Base-by-base conservation (phyloP, 2,329 filamentous ascomycete species). In the Leptodontidium sp. region DNA sequence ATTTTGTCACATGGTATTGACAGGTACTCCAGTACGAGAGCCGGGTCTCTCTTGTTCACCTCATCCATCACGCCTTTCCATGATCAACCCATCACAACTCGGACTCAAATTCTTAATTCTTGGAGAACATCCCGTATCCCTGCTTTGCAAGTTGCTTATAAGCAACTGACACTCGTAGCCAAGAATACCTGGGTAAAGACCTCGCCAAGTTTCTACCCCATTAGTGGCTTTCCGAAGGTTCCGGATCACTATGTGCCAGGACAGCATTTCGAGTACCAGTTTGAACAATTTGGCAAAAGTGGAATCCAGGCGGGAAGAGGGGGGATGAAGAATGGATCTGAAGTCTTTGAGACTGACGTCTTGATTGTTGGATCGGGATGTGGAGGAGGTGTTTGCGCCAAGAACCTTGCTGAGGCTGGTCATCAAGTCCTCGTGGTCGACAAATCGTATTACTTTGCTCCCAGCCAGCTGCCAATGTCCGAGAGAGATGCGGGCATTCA, bases 291-390 rank as follows among this genome's bases (percentile, higher is more conserved):
- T 26, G 45, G 65, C 9, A 55, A 66, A 4, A 45, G 70, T 2
- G 66, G 66, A 29, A 65, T 61, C 24, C 43, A 65, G 29, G 50
- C 65, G 35, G 65, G 61, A 21, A 52, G 66, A n/a, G 66, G 59
- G 47, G 66, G 66, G 9, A 52, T 35, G n/a, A 53, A 65, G 9
- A 64, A 75, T 2, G 78, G 76, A 6, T 82, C 87, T 0, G 88
- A 90, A 71, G 84, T 85, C 2, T 81, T 97, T 49, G 88, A 93
- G 65, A 91, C 92, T 0, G 95, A 98, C 78, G 88, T 97, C 0
- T 88, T 97, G 50, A 89, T 98, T 68, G 86, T 98, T 24, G 94
- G 94, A 2, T 96, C 92, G 47, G 94, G 94, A 35, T 97, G 93
- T 74, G 94, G 94, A 71, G 94, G 92, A 50, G 93, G 86, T 11